Evolutionary conservation across 2,329 filamentous ascomycete species (phyloP).

Genomic region (Ustilaginoidea virens): DNA sequence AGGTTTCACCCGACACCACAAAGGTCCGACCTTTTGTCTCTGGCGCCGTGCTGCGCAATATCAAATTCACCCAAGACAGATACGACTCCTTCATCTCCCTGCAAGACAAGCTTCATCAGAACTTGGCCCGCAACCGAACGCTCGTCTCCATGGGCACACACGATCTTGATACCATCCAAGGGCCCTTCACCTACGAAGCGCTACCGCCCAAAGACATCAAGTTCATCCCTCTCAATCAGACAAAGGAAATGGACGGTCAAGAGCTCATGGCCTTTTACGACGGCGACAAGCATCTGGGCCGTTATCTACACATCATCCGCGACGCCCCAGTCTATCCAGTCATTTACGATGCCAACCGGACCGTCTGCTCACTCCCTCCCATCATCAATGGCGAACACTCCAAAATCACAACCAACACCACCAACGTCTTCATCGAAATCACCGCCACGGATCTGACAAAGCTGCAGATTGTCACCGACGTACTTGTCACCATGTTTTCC

Average conservation of each 20-base stretch:
- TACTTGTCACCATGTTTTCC: slow-evolving; percentile 95
- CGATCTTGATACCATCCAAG: slow-evolving; percentile 83
- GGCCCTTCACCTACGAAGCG: slow-evolving; percentile 94
- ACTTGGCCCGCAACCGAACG: slow-evolving; percentile 82
- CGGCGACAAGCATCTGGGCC: slow-evolving; percentile 80
- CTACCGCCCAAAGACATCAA: slow-evolving; percentile 81
- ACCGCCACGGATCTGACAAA: slow-evolving; percentile 94
- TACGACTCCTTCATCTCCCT: slow-evolving; percentile 97
- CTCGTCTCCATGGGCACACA: slow-evolving; percentile 96
- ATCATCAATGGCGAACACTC: slow-evolving; percentile 98
- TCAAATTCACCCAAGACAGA: slow-evolving; percentile 79
- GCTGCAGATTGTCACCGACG: slow-evolving; percentile 87
- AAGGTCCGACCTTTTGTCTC: slow-evolving; percentile 79
- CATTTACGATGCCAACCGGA: slow-evolving; percentile 77
- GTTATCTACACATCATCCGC: slow-evolving; percentile 84
- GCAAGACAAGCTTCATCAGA: slow-evolving; percentile 96
- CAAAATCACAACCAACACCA: slow-evolving; percentile 84
- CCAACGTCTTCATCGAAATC: slow-evolving; percentile 92
- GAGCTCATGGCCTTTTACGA: slow-evolving; percentile 93
- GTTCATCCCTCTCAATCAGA: slow-evolving; percentile 84
- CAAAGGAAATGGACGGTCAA: slow-evolving; percentile 69
- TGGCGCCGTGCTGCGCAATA: slow-evolving; percentile 73
- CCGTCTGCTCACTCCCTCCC: slow-evolving; percentile 83
- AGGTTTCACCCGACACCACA: slow-evolving; percentile 58
- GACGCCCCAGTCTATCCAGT: slow-evolving; percentile 91